Base-by-base conservation (phyloP, 306 rosid genomes). In the Biancaea sappan region DNA sequence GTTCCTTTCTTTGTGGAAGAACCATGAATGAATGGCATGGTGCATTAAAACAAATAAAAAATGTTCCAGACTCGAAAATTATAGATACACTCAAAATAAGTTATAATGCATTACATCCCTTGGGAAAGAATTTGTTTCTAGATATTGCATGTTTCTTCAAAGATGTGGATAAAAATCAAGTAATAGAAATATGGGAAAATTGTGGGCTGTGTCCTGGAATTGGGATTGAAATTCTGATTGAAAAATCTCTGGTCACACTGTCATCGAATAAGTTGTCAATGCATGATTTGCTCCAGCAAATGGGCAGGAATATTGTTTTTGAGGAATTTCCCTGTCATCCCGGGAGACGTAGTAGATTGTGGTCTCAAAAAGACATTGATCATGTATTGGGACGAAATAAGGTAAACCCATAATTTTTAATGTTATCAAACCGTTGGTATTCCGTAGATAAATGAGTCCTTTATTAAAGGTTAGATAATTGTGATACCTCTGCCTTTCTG, bases 271-370 rank as follows among this genome's bases (percentile, higher is more conserved):
- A 58, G 3, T 8, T 78, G 13, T 32, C 12, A 2, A 65, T 83
- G 67, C 84, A 83, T 79, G 76, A 79, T 31, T 25, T 83, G 59
- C 52, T 83, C 6, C 40, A 58, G 13, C 40, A 58, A 29, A 58
- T 58, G 40, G 40, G 64, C 22, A 28, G 40, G 40, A n/a, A 78
- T 4, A 68, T 82, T 5, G 80, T 78, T 28, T 40, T 21, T 13
- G 8, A 19, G 28, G 60, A 82, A 4, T 24, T 69, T 14, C 13
- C 0, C 3, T 22, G 4, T 7, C 38, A 78, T 25, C 63, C 74
- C 21, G 58, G 72, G 8, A 35, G 26, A 19, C 48, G 58, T 2
- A 60, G 50, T 56, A 79, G 87, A 56, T 38, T 83, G 47, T 75
- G 79, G 81, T 71, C 34, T 12, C 61, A 56, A 18, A n/a, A 75